Evolutionary conservation across 2,329 filamentous ascomycete genomes (phyloP).

Genomic region (Fusarium equiseti): DNA sequence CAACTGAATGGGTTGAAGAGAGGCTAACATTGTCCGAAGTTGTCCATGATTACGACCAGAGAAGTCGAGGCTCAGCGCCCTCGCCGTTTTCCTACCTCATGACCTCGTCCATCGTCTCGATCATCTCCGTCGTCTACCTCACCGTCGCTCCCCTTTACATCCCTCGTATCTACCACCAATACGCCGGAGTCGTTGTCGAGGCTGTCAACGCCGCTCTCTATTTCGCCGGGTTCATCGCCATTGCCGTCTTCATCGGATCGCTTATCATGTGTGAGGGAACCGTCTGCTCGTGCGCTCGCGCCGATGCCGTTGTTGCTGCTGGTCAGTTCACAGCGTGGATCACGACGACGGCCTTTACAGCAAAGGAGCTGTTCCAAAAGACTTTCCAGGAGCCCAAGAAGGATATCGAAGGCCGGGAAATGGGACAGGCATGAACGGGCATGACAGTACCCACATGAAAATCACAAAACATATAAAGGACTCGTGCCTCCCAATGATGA

Average conservation of each 20-base stretch:
- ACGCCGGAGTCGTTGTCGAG: slow-evolving; percentile 63
- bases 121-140: slow-evolving; percentile 67
- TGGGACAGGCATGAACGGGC: slow-evolving; percentile 53
- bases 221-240: slow-evolving; percentile 70
- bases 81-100: slow-evolving; percentile 69
- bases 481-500: slow-evolving; percentile 1
- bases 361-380: slow-evolving; percentile 61
- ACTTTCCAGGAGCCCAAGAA: slow-evolving; percentile 51
- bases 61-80: slow-evolving; percentile 66
- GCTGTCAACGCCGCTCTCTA: slow-evolving; percentile 66
- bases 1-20: neutral
- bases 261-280: slow-evolving; percentile 68
- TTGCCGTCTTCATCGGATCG: slow-evolving; percentile 67
- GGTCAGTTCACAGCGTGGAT: slow-evolving; percentile 67
- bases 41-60: slow-evolving; percentile 68
- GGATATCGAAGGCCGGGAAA: slow-evolving; percentile 46
- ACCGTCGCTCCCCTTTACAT: slow-evolving; percentile 62
- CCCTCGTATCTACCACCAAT: slow-evolving; percentile 61
- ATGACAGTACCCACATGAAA: neutral
- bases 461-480: slow-evolving; percentile 1
- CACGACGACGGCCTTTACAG: slow-evolving; percentile 60
- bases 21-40: slow-evolving; percentile 56
- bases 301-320: slow-evolving; percentile 66
- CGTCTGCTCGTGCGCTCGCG: slow-evolving; percentile 67
- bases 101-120: slow-evolving; percentile 65